These are phyloP conservation scores for Kodamaea jinghongensis DNA, from an alignment of 805 yeast species.

Conservation along the genomic window DNA sequence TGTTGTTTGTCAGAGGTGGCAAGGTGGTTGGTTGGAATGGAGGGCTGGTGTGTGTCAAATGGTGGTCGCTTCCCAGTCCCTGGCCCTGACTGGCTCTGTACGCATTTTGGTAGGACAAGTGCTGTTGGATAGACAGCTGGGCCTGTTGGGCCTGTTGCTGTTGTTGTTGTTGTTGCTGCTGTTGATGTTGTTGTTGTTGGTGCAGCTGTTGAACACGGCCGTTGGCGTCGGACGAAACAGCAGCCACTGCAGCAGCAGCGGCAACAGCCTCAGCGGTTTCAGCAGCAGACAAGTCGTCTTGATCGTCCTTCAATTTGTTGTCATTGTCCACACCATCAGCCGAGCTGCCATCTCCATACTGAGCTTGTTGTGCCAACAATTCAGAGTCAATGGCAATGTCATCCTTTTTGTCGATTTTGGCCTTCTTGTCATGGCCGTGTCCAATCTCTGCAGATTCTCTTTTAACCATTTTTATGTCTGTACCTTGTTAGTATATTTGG, in stretches of 20 bases:
- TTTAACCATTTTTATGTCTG: slow-evolving; percentile 14
- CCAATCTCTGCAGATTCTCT: slow-evolving; percentile 14
- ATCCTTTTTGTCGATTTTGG: slow-evolving; percentile 14
- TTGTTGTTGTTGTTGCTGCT: slow-evolving; percentile 15
- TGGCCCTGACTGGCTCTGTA: slow-evolving; percentile 17
- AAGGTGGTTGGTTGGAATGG: slow-evolving; percentile 36
- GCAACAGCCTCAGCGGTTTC: slow-evolving; percentile 30
- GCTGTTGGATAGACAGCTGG: slow-evolving; percentile 9
- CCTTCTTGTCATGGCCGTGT: slow-evolving; percentile 12
- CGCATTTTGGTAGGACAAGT: slow-evolving; percentile 18
- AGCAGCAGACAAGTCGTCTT: slow-evolving; percentile 25
- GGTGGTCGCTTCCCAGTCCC: slow-evolving; percentile 14
- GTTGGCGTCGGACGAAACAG: slow-evolving; percentile 12
- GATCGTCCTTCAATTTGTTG: slow-evolving; percentile 14
- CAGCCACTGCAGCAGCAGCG: slow-evolving; percentile 27
- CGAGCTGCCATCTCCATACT: slow-evolving; percentile 14
- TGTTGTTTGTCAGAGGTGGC: slow-evolving; percentile 25
- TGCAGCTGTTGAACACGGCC: slow-evolving; percentile 8
- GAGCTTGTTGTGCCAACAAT: slow-evolving; percentile 40
- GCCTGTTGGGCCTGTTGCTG: slow-evolving; percentile 10
- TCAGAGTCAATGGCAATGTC: slow-evolving; percentile 41
- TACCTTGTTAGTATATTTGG: slow-evolving; percentile 11
- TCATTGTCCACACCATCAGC: slow-evolving; percentile 5
- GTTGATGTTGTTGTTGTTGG: slow-evolving; percentile 19
- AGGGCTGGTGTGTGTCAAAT: slow-evolving; percentile 14